phyloP scores from a whole-genome alignment of 2,329 filamentous ascomycete genomes.

The Alternaria sp. region DNA sequence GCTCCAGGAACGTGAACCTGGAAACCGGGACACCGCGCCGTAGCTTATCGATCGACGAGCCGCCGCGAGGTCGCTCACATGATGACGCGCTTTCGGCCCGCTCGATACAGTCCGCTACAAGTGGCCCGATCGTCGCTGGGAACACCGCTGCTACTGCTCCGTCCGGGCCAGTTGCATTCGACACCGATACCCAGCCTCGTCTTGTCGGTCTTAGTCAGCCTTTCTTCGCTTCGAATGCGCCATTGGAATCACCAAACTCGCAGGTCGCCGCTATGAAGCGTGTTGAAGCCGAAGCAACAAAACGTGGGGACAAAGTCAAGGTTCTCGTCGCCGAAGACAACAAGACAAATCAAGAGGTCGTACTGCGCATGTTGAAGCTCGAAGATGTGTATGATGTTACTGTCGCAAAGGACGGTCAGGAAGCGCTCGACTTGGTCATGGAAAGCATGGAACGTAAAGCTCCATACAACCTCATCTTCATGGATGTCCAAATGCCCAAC shows the following conservation, averaged over 20 bases:
- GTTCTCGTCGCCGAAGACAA: constrained; percentile 88
- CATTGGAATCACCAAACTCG: constrained; percentile 61
- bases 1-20: constrained; percentile 40
- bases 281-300: constrained; percentile 66
- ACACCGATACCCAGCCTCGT: constrained; percentile 73
- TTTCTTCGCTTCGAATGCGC: constrained; percentile 68
- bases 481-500: constrained; percentile 96
- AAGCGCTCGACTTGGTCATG: constrained; percentile 86
- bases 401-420: constrained; percentile 75
- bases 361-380: constrained; percentile 72
- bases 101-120: constrained; percentile 42
- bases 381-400: constrained; percentile 87
- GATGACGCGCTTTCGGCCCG: constrained; percentile 42
- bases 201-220: constrained; percentile 83
- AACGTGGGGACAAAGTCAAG: constrained; percentile 67
- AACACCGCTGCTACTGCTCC: constrained; percentile 17
- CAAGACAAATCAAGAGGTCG: constrained; percentile 55
- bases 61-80: constrained; percentile 18
- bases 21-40: constrained; percentile 32
- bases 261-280: constrained; percentile 70
- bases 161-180: constrained; percentile 50
- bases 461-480: constrained; percentile 87
- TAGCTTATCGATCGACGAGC: constrained; percentile 37
- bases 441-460: constrained; percentile 75
- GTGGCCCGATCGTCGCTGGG: constrained; percentile 20